Evolutionary conservation across 176 grass and related monocot species (phyloP).

Genomic region (Calamus simplicifolius): DNA sequence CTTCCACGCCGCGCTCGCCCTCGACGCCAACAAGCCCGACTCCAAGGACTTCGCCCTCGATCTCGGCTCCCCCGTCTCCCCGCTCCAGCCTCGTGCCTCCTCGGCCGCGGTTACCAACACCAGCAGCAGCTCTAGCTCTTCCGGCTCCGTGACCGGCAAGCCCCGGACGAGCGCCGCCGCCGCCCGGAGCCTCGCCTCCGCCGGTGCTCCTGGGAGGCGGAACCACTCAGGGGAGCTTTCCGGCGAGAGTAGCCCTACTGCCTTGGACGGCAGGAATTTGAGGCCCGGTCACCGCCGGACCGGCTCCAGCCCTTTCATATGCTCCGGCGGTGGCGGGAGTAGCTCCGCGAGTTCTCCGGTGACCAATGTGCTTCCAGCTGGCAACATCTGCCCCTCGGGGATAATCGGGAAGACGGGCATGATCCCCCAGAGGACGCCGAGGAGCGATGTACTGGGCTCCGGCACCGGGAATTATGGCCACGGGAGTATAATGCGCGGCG

Average conservation of each 20-base stretch:
- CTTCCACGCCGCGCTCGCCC: constrained; percentile 28
- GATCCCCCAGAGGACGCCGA: constrained; percentile 37
- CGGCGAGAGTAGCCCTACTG: constrained; percentile 32
- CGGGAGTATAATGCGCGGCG: constrained; percentile 68
- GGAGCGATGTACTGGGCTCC: constrained; percentile 78
- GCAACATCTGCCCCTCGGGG: constrained; percentile 85
- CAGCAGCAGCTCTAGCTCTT: constrained; percentile 31
- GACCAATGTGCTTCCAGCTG: constrained; percentile 75
- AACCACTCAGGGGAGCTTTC: constrained; percentile 32
- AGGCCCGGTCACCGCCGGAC: constrained; percentile 47
- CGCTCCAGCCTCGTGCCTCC: constrained; percentile 34
- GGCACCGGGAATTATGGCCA: constrained; percentile 90
- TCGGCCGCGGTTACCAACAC: constrained; percentile 22
- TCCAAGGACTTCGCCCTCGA: constrained; percentile 54
- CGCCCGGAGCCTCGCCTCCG: constrained; percentile 1
- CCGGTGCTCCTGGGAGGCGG: constrained; percentile 37
- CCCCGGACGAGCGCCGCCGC: constrained; percentile 15
- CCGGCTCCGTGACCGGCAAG: constrained; percentile 25
- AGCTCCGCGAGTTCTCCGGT: constrained; percentile 70
- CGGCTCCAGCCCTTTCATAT: constrained; percentile 68
- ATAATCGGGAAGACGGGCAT: constrained; percentile 31
- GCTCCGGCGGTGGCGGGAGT: constrained; percentile 48
- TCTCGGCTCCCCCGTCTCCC: constrained; percentile 74
- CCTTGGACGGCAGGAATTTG: constrained; percentile 27
- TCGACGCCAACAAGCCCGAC: constrained; percentile 65